Conservation (phyloP, 768 basidiomycete species). For the Suillus bovinus region DNA sequence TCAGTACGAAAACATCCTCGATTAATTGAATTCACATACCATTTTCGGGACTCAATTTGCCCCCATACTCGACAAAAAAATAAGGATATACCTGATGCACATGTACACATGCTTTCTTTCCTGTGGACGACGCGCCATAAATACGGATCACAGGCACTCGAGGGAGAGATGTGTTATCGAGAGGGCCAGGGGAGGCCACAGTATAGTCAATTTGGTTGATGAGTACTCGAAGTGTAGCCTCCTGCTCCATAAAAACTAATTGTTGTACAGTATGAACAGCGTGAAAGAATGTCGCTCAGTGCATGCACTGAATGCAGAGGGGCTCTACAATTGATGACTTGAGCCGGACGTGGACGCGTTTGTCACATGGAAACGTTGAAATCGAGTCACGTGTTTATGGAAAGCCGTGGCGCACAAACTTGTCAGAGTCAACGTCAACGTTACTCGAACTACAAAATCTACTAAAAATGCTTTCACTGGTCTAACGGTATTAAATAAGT, state of each 20-base stretch:
- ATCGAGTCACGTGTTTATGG: too few relatives aligned
- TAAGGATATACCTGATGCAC: conserved; percentile 95
- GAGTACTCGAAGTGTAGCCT: conserved; percentile 40
- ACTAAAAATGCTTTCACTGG: not conserved
- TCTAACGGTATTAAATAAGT: not conserved
- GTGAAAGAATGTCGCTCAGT: not conserved
- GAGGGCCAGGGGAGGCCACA: conserved; percentile 53
- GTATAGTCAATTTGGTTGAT: conserved; percentile 66
- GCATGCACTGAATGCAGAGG: not conserved
- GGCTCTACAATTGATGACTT: not conserved
- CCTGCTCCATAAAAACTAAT: conserved; percentile 9
- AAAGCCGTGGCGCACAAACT: too few relatives aligned
- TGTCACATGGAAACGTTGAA: not conserved
- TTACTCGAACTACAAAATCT: not conserved
- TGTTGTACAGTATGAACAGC: not conserved
- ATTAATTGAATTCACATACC: conserved; percentile 44
- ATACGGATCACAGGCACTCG: conserved; percentile 83
- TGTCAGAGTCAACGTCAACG: too few relatives aligned
- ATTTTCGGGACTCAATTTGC: conserved; percentile 57
- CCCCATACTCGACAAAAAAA: conserved; percentile 83
- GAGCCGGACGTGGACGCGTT: not conserved
- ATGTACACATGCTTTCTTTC: conserved; percentile 82
- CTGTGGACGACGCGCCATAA: conserved; percentile 78
- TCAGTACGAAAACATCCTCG: not conserved
- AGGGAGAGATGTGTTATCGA: conserved; percentile 63